These are phyloP conservation scores for Syzygium oleosum DNA, from an alignment of 345 rosid genomes.

Conservation along the genomic window DNA sequence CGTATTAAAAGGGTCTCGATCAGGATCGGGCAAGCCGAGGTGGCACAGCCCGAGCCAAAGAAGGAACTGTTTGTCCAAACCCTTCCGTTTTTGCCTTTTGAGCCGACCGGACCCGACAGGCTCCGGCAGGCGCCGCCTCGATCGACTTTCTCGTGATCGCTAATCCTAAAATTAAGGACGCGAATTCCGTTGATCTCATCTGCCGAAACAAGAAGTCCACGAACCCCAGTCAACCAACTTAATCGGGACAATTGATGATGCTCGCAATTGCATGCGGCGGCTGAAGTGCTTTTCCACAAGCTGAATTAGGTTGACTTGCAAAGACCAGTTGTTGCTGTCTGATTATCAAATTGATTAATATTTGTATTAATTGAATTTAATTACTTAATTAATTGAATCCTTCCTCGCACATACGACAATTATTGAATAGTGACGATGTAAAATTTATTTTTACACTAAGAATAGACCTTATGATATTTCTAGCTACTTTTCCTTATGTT, in stretches of 20 bases:
- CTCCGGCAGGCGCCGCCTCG: neutral
- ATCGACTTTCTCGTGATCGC: neutral
- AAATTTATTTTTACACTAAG: neutral
- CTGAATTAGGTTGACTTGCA: neutral
- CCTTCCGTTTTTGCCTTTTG: neutral
- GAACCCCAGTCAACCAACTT: neutral
- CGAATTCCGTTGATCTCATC: neutral
- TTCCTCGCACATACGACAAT: neutral
- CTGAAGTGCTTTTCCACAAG: neutral
- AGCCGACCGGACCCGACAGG: neutral
- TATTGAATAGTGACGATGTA: neutral
- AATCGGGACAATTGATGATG: neutral
- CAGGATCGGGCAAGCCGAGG: too few relatives aligned
- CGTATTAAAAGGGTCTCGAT: neutral
- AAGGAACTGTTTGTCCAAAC: neutral
- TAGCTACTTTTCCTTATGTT: neutral
- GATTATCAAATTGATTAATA: neutral
- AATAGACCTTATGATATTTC: neutral
- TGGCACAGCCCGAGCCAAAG: accelerated
- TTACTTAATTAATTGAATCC: neutral
- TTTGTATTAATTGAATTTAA: neutral
- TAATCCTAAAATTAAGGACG: neutral
- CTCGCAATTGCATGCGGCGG: neutral
- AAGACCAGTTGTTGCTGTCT: neutral
- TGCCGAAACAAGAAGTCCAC: neutral